A percentile compares a stretch with the other conserved stretches of the same genome.
Evolutionary conservation across 768 basidiomycete species (phyloP).

Genomic region (Exsudoporus frostii): DNA sequence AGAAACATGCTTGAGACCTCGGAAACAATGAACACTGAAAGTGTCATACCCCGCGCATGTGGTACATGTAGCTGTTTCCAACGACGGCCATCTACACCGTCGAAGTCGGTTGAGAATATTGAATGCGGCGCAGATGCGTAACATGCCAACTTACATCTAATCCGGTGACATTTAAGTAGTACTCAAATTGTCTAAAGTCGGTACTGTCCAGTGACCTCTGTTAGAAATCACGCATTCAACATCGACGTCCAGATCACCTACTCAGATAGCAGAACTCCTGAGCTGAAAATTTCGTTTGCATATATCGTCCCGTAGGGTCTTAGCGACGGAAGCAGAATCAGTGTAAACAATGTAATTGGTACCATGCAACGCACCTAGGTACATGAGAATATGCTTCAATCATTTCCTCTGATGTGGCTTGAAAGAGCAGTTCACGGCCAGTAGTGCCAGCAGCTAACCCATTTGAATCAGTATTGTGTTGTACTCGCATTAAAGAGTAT

Average conservation of each 20-base stretch:
- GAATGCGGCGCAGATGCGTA: not conserved
- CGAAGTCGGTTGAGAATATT: not conserved
- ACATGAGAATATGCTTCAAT: constrained; percentile 85
- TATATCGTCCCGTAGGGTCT: constrained; percentile 87
- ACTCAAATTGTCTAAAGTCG: constrained; percentile 91
- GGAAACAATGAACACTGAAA: not conserved
- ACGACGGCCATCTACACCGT: constrained; percentile 78
- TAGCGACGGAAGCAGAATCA: not conserved
- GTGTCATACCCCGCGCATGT: constrained; percentile 75
- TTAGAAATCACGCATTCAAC: constrained; percentile 5
- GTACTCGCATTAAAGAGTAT: not conserved
- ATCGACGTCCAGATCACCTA: constrained; percentile 33
- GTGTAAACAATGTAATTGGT: not conserved
- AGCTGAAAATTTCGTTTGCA: constrained; percentile 91
- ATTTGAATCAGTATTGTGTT: constrained; percentile 2
- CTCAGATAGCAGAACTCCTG: constrained; percentile 89
- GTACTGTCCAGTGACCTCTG: constrained; percentile 50
- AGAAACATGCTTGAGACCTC: not conserved
- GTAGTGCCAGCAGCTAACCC: constrained; percentile 74
- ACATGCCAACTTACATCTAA: constrained; percentile 63
- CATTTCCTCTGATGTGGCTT: constrained; percentile 95
- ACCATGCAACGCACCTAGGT: constrained; percentile 51
- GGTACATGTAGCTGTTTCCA: constrained; percentile 90
- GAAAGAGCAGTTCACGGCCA: constrained; percentile 89
- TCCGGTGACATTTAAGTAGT: constrained; percentile 87